A percentile compares a stretch with the other conserved stretches of the same genome.
Evolutionary conservation across 805 yeast species (phyloP).

Genomic region (Metschnikowia matae): DNA sequence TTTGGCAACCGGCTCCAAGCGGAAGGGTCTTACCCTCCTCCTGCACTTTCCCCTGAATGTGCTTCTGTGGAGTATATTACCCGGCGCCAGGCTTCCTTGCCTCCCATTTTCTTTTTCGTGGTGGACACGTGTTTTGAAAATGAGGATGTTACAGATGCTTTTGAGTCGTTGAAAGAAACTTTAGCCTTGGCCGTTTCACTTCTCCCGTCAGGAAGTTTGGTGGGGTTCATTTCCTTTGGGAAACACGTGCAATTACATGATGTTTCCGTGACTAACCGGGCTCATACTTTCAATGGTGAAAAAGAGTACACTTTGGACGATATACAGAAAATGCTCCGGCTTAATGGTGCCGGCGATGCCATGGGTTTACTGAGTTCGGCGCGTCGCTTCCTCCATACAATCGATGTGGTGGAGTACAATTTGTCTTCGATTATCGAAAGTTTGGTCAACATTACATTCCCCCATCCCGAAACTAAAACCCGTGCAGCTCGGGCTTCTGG

Average conservation of each 20-base stretch:
- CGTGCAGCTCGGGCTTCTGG: conserved; percentile 58
- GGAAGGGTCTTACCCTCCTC: conserved; percentile 37
- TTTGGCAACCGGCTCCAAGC: conserved; percentile 38
- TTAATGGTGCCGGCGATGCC: conserved; percentile 26
- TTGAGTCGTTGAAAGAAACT: conserved; percentile 46
- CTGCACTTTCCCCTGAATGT: conserved; percentile 16
- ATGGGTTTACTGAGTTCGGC: conserved; percentile 6
- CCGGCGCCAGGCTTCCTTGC: conserved; percentile 35
- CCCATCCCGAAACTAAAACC: conserved; percentile 35
- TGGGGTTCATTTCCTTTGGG: conserved; percentile 59
- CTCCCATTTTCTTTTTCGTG: conserved; percentile 49
- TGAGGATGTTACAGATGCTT: conserved; percentile 44
- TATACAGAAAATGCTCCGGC: conserved; percentile 44
- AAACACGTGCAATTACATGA: conserved; percentile 58
- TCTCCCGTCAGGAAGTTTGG: conserved; percentile 51
- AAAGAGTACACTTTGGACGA: conserved; percentile 48
- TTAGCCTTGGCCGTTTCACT: conserved; percentile 42
- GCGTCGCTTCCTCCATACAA: conserved; percentile 44
- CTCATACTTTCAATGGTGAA: conserved; percentile 51
- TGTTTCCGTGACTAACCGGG: conserved; percentile 23
- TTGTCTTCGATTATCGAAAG: conserved; percentile 47
- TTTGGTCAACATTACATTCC: conserved; percentile 48
- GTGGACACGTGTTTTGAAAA: conserved; percentile 54
- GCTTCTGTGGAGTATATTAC: conserved; percentile 52
- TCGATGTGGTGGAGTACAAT: conserved; percentile 48